Percentiles rank a stretch among this genome's conserved stretches.
Evolutionary conservation across 768 basidiomycete genomes (phyloP).

Genomic region (Phylloporus scabripes): DNA sequence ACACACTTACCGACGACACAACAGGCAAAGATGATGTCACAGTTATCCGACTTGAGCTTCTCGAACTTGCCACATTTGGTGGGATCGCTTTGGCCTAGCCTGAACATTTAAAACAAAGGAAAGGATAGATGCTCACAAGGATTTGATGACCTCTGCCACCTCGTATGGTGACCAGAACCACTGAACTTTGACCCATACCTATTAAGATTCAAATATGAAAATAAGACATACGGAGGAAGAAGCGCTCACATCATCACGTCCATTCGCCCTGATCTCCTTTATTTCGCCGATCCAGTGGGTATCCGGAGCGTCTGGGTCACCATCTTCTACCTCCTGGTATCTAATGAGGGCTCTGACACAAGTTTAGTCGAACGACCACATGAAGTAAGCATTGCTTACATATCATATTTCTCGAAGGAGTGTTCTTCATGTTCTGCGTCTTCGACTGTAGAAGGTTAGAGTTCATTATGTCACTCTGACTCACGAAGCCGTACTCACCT

Average conservation of each 20-base stretch:
- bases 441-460: conserved; percentile 7
- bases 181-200: conserved; percentile 51
- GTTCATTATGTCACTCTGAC: neutral
- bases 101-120: neutral
- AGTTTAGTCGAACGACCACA: neutral
- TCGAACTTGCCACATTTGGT: conserved; percentile 42
- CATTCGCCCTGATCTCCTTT: conserved; percentile 36
- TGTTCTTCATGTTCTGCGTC: conserved; percentile 12
- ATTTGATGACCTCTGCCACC: conserved; percentile 37
- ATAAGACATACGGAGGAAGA: neutral
- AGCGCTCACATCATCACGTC: conserved; percentile 28
- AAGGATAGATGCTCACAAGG: conserved; percentile 39
- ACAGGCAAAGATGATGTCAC: conserved; percentile 42
- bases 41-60: conserved; percentile 43
- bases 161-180: conserved; percentile 57
- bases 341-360: conserved; percentile 32
- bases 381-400: conserved; percentile 26
- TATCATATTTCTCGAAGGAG: conserved; percentile 29
- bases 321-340: conserved; percentile 1
- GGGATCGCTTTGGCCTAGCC: conserved; percentile 32
- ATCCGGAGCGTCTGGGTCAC: conserved; percentile 20
- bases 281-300: conserved; percentile 52
- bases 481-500: conserved; percentile 13
- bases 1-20: conserved; percentile 41
- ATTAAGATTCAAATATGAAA: neutral